Base-by-base conservation (phyloP, 768 basidiomycete species). In the Mrakia hoshinonis region DNA sequence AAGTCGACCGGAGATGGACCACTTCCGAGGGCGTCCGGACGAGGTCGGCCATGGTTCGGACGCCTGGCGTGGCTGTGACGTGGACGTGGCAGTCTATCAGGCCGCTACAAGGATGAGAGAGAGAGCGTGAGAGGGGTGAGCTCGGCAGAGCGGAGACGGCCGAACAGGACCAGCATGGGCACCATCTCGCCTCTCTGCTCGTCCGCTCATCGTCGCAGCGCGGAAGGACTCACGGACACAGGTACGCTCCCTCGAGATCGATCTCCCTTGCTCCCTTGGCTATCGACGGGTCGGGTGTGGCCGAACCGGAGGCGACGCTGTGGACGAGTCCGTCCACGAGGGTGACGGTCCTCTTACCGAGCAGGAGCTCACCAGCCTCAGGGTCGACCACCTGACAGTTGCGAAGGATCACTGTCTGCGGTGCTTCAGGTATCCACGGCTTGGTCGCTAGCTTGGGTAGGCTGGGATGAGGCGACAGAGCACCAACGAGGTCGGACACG, bases 41-140 rank as follows among this genome's bases (percentile, higher is more conserved):
- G 18, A 81, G 74, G 20, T 83, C 82, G 12, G 76, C 73, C 77
- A 83, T 80, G 20, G 79, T 80, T 71, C 75, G 75, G 6, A 79
- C 79, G 51, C 82, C 82, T 0, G 82, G 82, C 0, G 80, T 79
- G 5, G 82, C 82, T 1, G 80, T 80, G 65, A 82, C 79, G 70
- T 83, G 82, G 0, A 82, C 82, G 76, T 83, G 82, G 54, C 80
- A 79, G 75, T 83, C 82, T 62, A 83, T 81, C n/a, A 82, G 75
- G 2, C 82, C 82, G 10, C 73, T 74, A n/a, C n/a, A n/a, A n/a
- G 61, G 38, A 34, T 36, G 36, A 20, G n/a, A 38, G 22, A 9
- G 4, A 15, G 20, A 15, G 7, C 29, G 55, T 29, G 24, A 29
- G 55, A 9, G 43, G 15, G 43, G 43, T 43, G 43, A 43, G 43